These are phyloP conservation scores for Bacidia gigantensis DNA, from an alignment of 495 filamentous ascomycete genomes.

Conservation along the genomic window DNA sequence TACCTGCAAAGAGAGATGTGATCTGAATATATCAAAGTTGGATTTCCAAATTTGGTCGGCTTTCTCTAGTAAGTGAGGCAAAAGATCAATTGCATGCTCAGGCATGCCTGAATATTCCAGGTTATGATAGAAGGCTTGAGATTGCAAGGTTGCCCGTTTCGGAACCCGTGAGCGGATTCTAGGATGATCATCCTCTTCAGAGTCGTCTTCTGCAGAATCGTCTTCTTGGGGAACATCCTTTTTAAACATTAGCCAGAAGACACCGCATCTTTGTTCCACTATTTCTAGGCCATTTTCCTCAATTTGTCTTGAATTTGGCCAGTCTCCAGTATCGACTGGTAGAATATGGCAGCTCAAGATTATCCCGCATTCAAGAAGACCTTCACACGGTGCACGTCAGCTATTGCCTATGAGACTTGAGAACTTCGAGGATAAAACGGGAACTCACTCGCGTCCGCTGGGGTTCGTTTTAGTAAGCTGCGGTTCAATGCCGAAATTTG, in stretches of 20 bases:
- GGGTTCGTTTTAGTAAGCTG: too few species aligned
- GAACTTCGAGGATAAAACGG: too few species aligned
- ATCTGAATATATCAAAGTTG: not conserved
- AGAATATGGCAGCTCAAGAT: not conserved
- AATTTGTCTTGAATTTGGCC: not conserved
- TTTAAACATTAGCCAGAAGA: constrained; percentile 3
- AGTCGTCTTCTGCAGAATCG: not conserved
- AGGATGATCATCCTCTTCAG: too few species aligned
- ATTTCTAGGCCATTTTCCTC: too few species aligned
- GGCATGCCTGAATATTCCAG: constrained; percentile 3
- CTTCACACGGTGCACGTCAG: not conserved
- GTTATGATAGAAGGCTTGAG: not conserved
- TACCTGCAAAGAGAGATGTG: constrained; percentile 1
- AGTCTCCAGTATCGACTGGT: not conserved
- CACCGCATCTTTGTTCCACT: not conserved
- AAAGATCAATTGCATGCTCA: not conserved
- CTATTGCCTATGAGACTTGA: too few species aligned
- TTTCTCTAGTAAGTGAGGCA: not conserved
- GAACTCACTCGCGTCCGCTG: too few species aligned
- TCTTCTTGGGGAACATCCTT: not conserved
- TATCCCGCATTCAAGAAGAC: constrained; percentile 2
- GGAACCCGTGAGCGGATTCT: not conserved
- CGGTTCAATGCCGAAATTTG: not conserved
- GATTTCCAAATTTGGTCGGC: not conserved
- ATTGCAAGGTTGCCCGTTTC: not conserved